A percentile compares a stretch with the other conserved stretches of the same genome.
Conservation (phyloP, 164 flowering plant species). For the Malania oleifera region DNA sequence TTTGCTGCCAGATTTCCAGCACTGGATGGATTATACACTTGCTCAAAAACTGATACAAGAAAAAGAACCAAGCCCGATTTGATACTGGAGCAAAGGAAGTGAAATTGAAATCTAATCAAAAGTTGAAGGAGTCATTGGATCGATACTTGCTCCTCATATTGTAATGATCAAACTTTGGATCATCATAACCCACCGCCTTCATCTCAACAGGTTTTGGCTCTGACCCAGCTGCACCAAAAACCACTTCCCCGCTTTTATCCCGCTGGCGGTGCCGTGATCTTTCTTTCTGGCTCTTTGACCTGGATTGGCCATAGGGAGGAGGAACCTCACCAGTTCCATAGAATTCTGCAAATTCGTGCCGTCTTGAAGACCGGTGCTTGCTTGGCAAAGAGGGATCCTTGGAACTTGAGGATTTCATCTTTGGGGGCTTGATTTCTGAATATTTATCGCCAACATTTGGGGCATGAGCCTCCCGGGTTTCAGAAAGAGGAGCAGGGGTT, state of each 20-base stretch:
- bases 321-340: conserved; percentile 62
- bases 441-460: conserved; percentile 34
- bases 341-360: conserved; percentile 67
- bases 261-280: conserved; percentile 68
- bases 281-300: conserved; percentile 73
- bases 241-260: conserved; percentile 55
- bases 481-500: conserved; percentile 46
- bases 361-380: conserved; percentile 75
- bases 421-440: conserved; percentile 53
- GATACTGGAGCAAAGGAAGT: no score
- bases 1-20: no score
- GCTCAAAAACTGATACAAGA: no score
- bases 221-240: conserved; percentile 28
- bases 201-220: conserved; percentile 59
- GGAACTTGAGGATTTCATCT: conserved; percentile 46
- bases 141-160: conserved; percentile 60
- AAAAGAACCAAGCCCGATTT: no score
- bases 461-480: conserved; percentile 42
- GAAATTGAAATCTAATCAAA: conserved; percentile 26
- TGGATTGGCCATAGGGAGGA: conserved; percentile 30
- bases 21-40: no score
- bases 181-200: conserved; percentile 51
- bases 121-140: conserved; percentile 35
- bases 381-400: conserved; percentile 63
- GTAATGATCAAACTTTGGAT: conserved; percentile 60